These are phyloP conservation scores for Aspergillus jensenii DNA, from an alignment of 2,329 filamentous ascomycete species.

Conservation along the genomic window DNA sequence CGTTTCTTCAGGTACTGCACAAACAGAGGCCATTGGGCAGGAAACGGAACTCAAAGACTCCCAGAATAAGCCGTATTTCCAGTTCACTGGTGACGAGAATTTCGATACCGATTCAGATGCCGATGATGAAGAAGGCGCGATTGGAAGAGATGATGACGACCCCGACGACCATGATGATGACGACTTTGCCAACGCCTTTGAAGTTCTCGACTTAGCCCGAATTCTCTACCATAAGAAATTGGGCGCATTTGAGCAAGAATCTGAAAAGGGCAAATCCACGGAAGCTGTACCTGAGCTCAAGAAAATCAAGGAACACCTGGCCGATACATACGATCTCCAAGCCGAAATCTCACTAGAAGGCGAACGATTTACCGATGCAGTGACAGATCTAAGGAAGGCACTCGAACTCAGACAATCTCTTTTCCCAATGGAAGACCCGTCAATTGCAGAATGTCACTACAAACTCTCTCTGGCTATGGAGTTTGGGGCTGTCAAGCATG, in stretches of 20 bases:
- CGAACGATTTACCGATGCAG: conserved; percentile 86
- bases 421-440: conserved; percentile 75
- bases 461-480: conserved; percentile 94
- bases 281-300: conserved; percentile 43
- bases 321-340: conserved; percentile 90
- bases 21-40: conserved; percentile 17
- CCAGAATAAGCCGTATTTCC: conserved; percentile 68
- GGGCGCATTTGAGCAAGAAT: conserved; percentile 46
- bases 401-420: conserved; percentile 77
- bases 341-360: conserved; percentile 97
- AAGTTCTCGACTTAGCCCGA: conserved; percentile 63
- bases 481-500: conserved; percentile 74
- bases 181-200: conserved; percentile 64
- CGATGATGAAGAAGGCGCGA: conserved; percentile 41
- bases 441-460: conserved; percentile 92
- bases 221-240: conserved; percentile 59
- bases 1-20: conserved; percentile 21
- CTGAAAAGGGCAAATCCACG: conserved; percentile 51
- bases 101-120: conserved; percentile 71
- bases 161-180: conserved; percentile 63
- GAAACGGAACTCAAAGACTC: conserved; percentile 12
- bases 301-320: conserved; percentile 79
- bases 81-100: conserved; percentile 92
- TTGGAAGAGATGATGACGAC: conserved; percentile 55
- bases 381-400: conserved; percentile 75